A percentile compares a stretch with the other conserved stretches of the same genome.
phyloP scores from a whole-genome alignment of 495 filamentous ascomycete genomes.

The Mytilinidion resinicola region DNA sequence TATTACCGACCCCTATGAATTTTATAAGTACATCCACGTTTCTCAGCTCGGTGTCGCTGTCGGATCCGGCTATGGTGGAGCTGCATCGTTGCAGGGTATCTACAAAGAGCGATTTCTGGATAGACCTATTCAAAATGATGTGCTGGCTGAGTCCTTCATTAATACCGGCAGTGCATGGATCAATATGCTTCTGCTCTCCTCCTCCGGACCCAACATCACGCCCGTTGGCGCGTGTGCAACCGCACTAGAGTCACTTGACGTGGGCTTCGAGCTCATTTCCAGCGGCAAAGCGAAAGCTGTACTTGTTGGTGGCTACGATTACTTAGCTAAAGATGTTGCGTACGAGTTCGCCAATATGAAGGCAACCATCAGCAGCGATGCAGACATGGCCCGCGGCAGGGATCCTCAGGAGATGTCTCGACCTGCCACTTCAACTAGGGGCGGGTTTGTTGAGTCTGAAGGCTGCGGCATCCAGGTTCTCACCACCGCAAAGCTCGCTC shows the following conservation, averaged over 20 bases:
- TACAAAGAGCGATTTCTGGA: conserved; percentile 93
- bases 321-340: conserved; percentile 96
- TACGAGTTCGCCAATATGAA: conserved; percentile 99
- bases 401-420: conserved; percentile 95
- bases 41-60: conserved; percentile 95
- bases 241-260: conserved; percentile 89
- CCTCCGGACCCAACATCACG: conserved; percentile 96
- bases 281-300: conserved; percentile 92
- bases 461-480: conserved; percentile 95
- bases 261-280: conserved; percentile 90
- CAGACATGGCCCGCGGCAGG: conserved; percentile 86
- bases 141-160: conserved; percentile 96
- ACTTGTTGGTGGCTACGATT: conserved; percentile 94
- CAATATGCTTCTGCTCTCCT: conserved; percentile 93
- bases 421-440: conserved; percentile 87
- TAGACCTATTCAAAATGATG: conserved; percentile 92
- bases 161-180: conserved; percentile 99
- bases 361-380: conserved; percentile 88
- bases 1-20: conserved; percentile 96
- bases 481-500: conserved; percentile 87
- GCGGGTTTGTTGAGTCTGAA: conserved; percentile 97
- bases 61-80: conserved; percentile 92
- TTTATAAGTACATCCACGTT: conserved; percentile 97
- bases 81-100: conserved; percentile 83
- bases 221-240: conserved; percentile 95